Evolutionary conservation across 495 filamentous ascomycete genomes (phyloP).

Genomic region (Glutinoglossum americanum): DNA sequence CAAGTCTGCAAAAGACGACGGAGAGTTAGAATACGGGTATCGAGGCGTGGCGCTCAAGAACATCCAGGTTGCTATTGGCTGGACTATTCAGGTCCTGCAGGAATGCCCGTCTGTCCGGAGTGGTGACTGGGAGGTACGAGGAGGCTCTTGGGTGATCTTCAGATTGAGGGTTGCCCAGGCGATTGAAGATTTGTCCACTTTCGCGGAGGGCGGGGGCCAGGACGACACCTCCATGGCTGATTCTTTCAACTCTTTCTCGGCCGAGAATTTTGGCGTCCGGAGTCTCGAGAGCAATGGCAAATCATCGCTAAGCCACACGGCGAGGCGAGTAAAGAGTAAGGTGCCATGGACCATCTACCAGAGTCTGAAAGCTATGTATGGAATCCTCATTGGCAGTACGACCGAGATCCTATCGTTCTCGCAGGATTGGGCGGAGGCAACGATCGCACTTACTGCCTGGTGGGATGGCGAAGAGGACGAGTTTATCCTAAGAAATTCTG

Average conservation of each 20-base stretch:
- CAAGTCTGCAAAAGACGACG: conserved; percentile 32
- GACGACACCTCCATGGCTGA: conserved; percentile 18
- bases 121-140: conserved; percentile 54
- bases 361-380: conserved; percentile 52
- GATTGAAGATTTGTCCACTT: conserved; percentile 41
- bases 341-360: conserved; percentile 78
- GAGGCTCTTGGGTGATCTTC: conserved; percentile 57
- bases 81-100: conserved; percentile 40
- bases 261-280: conserved; percentile 31
- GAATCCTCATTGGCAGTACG: conserved; percentile 46
- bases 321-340: conserved; percentile 54
- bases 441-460: conserved; percentile 60
- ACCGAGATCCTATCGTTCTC: conserved; percentile 45
- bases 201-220: conserved; percentile 48
- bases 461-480: conserved; percentile 60
- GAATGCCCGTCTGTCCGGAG: conserved; percentile 41
- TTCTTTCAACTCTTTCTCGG: conserved; percentile 18
- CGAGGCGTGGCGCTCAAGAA: conserved; percentile 47
- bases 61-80: conserved; percentile 43
- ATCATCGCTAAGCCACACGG: conserved; percentile 33
- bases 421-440: conserved; percentile 75
- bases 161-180: conserved; percentile 45
- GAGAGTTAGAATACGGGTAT: conserved; percentile 39
- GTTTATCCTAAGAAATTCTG: conserved; percentile 15
- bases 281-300: conserved; percentile 11